Percentiles rank a stretch among this genome's conserved stretches.
phyloP scores from a whole-genome alignment of 495 filamentous ascomycete genomes.

The Sphaerosporella brunnea region DNA sequence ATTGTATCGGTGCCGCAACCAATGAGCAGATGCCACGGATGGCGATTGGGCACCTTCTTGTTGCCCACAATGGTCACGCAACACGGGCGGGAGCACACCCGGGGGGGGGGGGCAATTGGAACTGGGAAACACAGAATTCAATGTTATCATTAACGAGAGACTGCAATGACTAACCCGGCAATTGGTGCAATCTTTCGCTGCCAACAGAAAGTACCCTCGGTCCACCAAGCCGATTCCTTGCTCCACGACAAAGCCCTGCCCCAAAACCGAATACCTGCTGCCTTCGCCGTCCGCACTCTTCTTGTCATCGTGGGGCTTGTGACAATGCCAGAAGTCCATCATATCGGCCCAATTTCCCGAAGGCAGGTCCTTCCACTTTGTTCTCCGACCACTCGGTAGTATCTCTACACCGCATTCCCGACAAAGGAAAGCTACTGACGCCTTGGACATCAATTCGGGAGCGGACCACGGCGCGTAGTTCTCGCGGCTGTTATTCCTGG shows the following conservation, averaged over 20 bases:
- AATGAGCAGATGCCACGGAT: slow-evolving; percentile 34
- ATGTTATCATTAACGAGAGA: too few species aligned
- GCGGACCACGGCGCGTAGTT: slow-evolving; percentile 53
- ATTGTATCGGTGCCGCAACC: slow-evolving; percentile 75
- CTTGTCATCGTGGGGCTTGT: slow-evolving; percentile 48
- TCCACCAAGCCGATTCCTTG: slow-evolving; percentile 59
- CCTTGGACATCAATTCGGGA: slow-evolving; percentile 33
- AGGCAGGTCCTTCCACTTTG: slow-evolving; percentile 81
- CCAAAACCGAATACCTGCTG: slow-evolving; percentile 17
- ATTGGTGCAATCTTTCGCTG: slow-evolving; percentile 41
- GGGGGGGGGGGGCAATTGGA: too few species aligned
- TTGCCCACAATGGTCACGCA: slow-evolving; percentile 53
- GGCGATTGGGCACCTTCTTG: slow-evolving; percentile 55
- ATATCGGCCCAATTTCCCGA: slow-evolving; percentile 98
- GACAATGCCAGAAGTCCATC: slow-evolving; percentile 99
- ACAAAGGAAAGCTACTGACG: slow-evolving; percentile 44
- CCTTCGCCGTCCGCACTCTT: slow-evolving; percentile 12
- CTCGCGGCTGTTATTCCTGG: slow-evolving; percentile 11
- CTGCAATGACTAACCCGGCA: slow-evolving; percentile 44
- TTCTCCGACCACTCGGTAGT: slow-evolving; percentile 30
- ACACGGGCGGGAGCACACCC: too few species aligned
- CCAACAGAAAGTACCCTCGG: slow-evolving; percentile 53
- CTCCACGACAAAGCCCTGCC: slow-evolving; percentile 32
- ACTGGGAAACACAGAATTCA: too few species aligned
- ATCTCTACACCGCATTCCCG: slow-evolving; percentile 37